Base-by-base conservation (phyloP, 139 green algal genomes). In the Raphidocelis subcapitata region DNA sequence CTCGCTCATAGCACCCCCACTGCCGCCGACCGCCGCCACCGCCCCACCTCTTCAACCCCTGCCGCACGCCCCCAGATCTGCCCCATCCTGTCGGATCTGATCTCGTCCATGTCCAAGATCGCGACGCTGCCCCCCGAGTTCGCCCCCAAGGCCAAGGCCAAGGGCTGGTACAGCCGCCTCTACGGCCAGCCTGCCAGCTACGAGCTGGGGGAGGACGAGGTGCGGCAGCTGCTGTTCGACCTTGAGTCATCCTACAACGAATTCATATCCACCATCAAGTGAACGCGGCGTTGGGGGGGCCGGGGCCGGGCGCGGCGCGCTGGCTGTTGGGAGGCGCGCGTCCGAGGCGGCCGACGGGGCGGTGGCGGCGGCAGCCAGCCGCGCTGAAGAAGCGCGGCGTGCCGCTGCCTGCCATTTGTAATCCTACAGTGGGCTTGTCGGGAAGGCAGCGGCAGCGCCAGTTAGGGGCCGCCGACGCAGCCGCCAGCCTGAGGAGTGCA, bases 161-260 rank as follows among this genome's bases (percentile, higher is more conserved):
- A 85, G 65, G 66, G 54, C 20, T 96, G 92, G 91, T 82, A 86
- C 73, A 72, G 36, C 36, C 87, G 84, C 65, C 75, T 98, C 41
- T 93, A 97, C 68, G 73, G 74, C 16, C 91, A 96, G 84, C 77
- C 88, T 4, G 94, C 94, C 0, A 87, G 62, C 21, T 88, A 97
- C 15, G 89, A 97, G 77, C 81, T 98, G 32, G 72, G 65, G 0
- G 90, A 94, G 49, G 83, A 86, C 0, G 92, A 98, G 29, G 84
- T 87, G 37, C 73, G 94, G 57, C 94, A 98, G 83, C 71, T 98
- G 37, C 74, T 95, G 51, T 97, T 94, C 65, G 94, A 98, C 65
- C 79, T 98, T 8, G 93, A 97, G 62, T 84, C 74, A 0, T 79
- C 85, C 0, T 97, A 97, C 79, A 95, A 90, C 62, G 88, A 83